A percentile compares a stretch with the other conserved stretches of the same genome.
Evolutionary conservation across 2,329 filamentous ascomycete species (phyloP).

Genomic region (Colletotrichum tropicale): DNA sequence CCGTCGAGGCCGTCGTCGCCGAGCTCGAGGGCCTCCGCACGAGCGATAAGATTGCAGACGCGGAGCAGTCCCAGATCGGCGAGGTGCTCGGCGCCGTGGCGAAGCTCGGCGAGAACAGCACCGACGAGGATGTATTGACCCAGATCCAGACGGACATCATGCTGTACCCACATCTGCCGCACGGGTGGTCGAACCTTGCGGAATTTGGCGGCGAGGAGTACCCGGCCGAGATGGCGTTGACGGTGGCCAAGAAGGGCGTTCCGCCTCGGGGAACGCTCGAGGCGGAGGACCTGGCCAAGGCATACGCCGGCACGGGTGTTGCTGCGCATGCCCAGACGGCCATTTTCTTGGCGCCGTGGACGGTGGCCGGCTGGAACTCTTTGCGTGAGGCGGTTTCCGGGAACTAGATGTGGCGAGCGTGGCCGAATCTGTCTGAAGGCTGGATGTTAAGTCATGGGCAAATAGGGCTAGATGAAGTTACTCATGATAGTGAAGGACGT

Average conservation of each 20-base stretch:
- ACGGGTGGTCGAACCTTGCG: constrained; percentile 81
- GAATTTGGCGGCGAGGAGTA: constrained; percentile 58
- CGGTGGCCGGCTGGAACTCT: constrained; percentile 65
- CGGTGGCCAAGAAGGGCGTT: constrained; percentile 76
- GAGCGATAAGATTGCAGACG: constrained; percentile 63
- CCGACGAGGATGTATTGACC: constrained; percentile 56
- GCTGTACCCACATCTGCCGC: constrained; percentile 77
- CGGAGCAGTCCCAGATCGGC: constrained; percentile 73
- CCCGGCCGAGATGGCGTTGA: constrained; percentile 77
- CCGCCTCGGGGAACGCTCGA: constrained; percentile 74
- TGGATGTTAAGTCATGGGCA: neutral
- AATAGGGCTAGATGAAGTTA: neutral
- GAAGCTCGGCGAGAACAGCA: constrained; percentile 53
- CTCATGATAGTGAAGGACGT: neutral
- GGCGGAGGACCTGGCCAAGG: constrained; percentile 71
- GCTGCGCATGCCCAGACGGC: constrained; percentile 78
- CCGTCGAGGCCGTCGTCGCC: constrained; percentile 77
- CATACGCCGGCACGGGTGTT: constrained; percentile 76
- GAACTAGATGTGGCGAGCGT: neutral
- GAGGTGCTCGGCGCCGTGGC: constrained; percentile 79
- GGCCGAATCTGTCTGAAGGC: neutral
- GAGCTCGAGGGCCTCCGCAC: constrained; percentile 78
- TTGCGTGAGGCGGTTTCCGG: constrained; percentile 45
- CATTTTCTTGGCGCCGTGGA: constrained; percentile 84
- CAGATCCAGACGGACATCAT: constrained; percentile 81